Evolutionary conservation across 1,139 yeast genomes (phyloP), one percentile per base, ranked within the genome.

Genomic region (Suhomyces wounanorum): DNA sequence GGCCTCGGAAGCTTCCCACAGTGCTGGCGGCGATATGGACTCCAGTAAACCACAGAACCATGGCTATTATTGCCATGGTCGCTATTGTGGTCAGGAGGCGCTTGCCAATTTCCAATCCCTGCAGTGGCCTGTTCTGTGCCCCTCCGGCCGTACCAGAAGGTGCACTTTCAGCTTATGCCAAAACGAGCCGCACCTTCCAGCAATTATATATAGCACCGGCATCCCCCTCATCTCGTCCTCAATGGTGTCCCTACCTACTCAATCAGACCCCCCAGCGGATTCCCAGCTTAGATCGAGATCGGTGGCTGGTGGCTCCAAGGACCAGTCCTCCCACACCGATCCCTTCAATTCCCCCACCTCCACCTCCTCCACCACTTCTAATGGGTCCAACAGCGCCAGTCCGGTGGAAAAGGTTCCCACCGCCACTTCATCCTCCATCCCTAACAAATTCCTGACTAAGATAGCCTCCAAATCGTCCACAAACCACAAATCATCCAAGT

Each of bases 201-300:
- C 45, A 43, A 43, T 39, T 36, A 38, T 44, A 37, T 38, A 44
- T 37, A 44, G 36, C 28, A 21, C 35, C 35, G 18, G 28, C 33
- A 5, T 26, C 30, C 46, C 41, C 25, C 23, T 14, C 26, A 16
- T 36, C 17, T 37, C 18, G 38, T 5, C 28, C 14, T 2, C 21
- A 35, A 43, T 36, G 40, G 45, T 35, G 26, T 30, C 45, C 3
- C 45, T 35, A 41, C 41, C 26, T 36, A 43, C 40, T 17, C 26
- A 43, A 16, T 18, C 26, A 26, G 38, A 33, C 18, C 37, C 37
- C 18, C 18, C 37, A 16, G 18, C 17, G 18, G 37, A 33, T 10
- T 33, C 37, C 4, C 37, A 14, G 18, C 37, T 33, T 10, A 33
- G 37, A 33, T 14, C 21, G 18, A 10, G 37, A 17, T 14, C 37